These are phyloP conservation scores for Didymella segeticola DNA, from an alignment of 2,329 filamentous ascomycete species.

Conservation along the genomic window DNA sequence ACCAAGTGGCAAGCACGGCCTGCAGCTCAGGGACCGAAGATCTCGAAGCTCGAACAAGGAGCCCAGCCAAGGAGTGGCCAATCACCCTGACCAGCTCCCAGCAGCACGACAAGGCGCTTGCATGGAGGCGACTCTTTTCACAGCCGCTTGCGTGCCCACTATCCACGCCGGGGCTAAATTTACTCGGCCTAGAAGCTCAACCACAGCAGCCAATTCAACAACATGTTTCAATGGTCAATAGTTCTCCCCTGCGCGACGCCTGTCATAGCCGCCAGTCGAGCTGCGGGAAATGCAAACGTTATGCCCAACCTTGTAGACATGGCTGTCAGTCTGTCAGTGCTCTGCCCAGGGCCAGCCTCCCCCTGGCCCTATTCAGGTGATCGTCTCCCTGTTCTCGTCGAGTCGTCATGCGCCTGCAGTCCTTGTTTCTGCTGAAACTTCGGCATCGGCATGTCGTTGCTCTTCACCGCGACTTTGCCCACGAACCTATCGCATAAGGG, in stretches of 20 bases:
- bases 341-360: slow-evolving; percentile 7
- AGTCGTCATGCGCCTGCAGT: slow-evolving; percentile 14
- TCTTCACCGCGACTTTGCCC: slow-evolving; percentile 3
- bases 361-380: slow-evolving; percentile 11
- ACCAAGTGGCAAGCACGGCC: slow-evolving; percentile 14
- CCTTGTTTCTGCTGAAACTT: slow-evolving; percentile 18
- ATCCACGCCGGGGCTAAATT: slow-evolving; percentile 33
- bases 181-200: slow-evolving; percentile 24
- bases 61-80: slow-evolving; percentile 21
- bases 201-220: slow-evolving; percentile 14
- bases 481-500: slow-evolving; percentile 6
- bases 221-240: slow-evolving; percentile 30
- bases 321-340: slow-evolving; percentile 14
- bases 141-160: slow-evolving; percentile 32
- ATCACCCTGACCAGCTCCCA: slow-evolving; percentile 16
- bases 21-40: slow-evolving; percentile 23
- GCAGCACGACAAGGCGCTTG: slow-evolving; percentile 26
- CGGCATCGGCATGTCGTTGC: slow-evolving; percentile 4
- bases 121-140: slow-evolving; percentile 25
- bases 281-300: background rate
- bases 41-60: slow-evolving; percentile 25
- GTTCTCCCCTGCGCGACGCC: slow-evolving; percentile 9
- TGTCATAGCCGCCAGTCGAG: slow-evolving; percentile 9
- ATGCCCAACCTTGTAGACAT: slow-evolving; percentile 2
- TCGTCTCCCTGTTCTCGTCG: slow-evolving; percentile 13